These are phyloP conservation scores for Arthrobotrys entomopaga DNA, from an alignment of 2,329 filamentous ascomycete genomes.

Conservation along the genomic window DNA sequence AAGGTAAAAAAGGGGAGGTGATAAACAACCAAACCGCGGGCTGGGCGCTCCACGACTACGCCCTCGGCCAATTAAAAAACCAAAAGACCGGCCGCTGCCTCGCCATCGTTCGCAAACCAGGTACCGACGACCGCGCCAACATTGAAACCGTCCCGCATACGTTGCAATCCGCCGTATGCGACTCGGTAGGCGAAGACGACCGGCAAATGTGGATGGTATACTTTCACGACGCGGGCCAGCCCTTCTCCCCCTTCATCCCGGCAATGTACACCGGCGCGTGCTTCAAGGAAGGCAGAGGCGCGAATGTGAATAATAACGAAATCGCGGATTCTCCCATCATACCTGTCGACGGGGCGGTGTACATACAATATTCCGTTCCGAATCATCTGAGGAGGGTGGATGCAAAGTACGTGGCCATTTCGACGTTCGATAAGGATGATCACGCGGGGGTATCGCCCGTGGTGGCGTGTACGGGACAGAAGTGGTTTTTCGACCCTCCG, in stretches of 20 bases:
- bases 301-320: not conserved
- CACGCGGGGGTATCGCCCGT: constrained; percentile 20
- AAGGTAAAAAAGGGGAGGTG: constrained; percentile 9
- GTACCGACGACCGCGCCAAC: not conserved
- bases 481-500: constrained; percentile 42
- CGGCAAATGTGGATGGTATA: constrained; percentile 39
- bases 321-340: not conserved
- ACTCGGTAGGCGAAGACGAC: constrained; percentile 14
- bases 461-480: constrained; percentile 41
- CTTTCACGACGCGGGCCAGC: constrained; percentile 11
- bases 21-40: constrained; percentile 22
- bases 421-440: constrained; percentile 39
- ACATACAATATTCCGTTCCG: constrained; percentile 5
- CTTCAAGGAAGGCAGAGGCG: not conserved
- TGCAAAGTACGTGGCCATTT: constrained; percentile 33
- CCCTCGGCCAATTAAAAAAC: constrained; percentile 23
- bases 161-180: constrained; percentile 22
- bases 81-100: constrained; percentile 24
- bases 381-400: constrained; percentile 38
- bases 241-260: constrained; percentile 34
- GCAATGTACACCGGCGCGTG: constrained; percentile 26
- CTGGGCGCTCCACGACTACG: constrained; percentile 29
- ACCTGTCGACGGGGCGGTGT: constrained; percentile 21
- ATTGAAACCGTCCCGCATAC: constrained; percentile 17
- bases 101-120: constrained; percentile 1